Conservation (phyloP, 2,329 filamentous ascomycete species). For the Fusarium sp. region DNA sequence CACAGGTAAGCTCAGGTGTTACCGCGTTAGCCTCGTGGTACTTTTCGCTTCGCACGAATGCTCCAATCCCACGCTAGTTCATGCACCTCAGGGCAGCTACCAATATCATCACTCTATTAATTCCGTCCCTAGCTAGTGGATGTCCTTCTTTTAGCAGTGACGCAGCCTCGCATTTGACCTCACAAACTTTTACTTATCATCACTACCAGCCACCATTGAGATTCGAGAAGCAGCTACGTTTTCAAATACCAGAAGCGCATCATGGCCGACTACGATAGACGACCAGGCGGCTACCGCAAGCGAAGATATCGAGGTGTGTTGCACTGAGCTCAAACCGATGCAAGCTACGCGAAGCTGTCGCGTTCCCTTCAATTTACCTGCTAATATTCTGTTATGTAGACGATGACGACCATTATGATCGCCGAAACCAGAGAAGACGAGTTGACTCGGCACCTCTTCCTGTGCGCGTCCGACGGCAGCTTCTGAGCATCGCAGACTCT, state of each 20-base stretch:
- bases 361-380: constrained; percentile 10
- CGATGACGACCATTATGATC: constrained; percentile 82
- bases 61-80: constrained; percentile 31
- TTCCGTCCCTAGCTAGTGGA: constrained; percentile 18
- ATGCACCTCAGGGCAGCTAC: constrained; percentile 23
- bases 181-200: constrained; percentile 16
- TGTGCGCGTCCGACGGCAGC: constrained; percentile 78
- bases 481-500: constrained; percentile 84
- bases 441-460: constrained; percentile 75
- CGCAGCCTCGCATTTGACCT: constrained; percentile 29
- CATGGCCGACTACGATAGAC: constrained; percentile 67
- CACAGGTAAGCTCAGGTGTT: background rate
- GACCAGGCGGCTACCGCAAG: constrained; percentile 72
- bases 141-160: constrained; percentile 37
- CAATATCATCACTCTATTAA: background rate
- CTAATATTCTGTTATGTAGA: constrained; percentile 44
- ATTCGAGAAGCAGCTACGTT: background rate
- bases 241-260: constrained; percentile 25
- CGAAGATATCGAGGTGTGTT: constrained; percentile 77
- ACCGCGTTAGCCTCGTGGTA: constrained; percentile 30
- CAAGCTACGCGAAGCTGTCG: constrained; percentile 14
- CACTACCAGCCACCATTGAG: constrained; percentile 16
- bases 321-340: background rate
- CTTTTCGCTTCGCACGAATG: background rate
- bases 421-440: constrained; percentile 76